Base-by-base conservation (phyloP, 257 asterid genomes). In the Mitragyna speciosa region DNA sequence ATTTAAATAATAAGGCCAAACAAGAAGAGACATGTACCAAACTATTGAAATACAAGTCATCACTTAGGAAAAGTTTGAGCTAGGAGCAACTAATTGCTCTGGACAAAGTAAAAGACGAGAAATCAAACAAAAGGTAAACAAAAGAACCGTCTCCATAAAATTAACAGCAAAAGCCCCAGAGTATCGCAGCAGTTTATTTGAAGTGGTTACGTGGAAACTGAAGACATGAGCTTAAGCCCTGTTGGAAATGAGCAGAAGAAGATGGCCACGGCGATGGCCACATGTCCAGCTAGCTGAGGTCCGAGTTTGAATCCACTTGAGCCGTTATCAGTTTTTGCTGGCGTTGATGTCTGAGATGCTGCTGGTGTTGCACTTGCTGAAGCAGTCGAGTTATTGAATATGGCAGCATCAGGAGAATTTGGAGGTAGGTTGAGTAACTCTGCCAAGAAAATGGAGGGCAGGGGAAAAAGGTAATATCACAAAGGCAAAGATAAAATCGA, bases 381-480 rank as follows among this genome's bases (percentile, higher is more conserved):
- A 7, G 86, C 30, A 16, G 84, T 19, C 7, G 58, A 9, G 83
- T 86, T 91, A 76, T 83, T 78, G 90, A 93, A 94, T 79, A 93
- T 87, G 2, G 92, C 92, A 7, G 90, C 90, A 39, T 93, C 98
- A 0, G 97, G 86, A 5, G 98, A 95, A 76, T 87, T 90, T 0
- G 95, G 85, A 76, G 95, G 81, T 73, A 93, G 79, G 78, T 90
- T 79, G 61, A 95, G 87, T 48, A 95, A 87, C 86, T 81, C 98
- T 93, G 89, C 73, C 80, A 83, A 66, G n/a, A 43, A 49, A 72
- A 78, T n/a, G 28, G 6, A 36, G 4, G 41, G 41, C 41, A 36
- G 41, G 41, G 41, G 41, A 36, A 36, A 36, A 36, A 36, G 41
- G 41, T 36, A 36, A 4, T 36, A 36, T 36, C 41, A 36, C 41